phyloP scores from a whole-genome alignment of 2,329 filamentous ascomycete genomes.

The Diplodia sapinea region DNA sequence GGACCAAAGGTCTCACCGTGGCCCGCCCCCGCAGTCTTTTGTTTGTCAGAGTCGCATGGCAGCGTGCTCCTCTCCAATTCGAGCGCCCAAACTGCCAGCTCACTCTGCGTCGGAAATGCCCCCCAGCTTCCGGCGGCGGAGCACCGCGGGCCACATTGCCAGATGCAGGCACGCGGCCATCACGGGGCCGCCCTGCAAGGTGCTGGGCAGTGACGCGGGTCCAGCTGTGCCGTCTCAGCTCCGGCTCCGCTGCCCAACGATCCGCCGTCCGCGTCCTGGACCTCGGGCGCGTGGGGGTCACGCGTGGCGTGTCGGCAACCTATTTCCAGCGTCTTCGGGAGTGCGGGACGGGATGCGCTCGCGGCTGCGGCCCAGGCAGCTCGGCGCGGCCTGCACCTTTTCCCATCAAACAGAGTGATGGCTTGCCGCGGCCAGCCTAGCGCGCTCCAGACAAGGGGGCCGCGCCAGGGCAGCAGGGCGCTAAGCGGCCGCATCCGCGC shows the following conservation, averaged over 20 bases:
- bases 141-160: slow-evolving; percentile 17
- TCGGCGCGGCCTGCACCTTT: slow-evolving; percentile 15
- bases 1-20: slow-evolving; percentile 36
- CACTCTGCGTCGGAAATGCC: slow-evolving; percentile 23
- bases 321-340: slow-evolving; percentile 15
- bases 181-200: slow-evolving; percentile 6
- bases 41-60: slow-evolving; percentile 28
- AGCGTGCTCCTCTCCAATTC: neutral
- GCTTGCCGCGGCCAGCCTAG: slow-evolving; percentile 16
- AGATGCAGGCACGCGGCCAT: slow-evolving; percentile 11
- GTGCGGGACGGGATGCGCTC: slow-evolving; percentile 10
- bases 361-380: slow-evolving; percentile 10
- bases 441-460: slow-evolving; percentile 2
- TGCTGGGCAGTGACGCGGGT: slow-evolving; percentile 18
- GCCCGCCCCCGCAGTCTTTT: slow-evolving; percentile 27
- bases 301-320: slow-evolving; percentile 26
- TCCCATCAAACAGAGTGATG: neutral
- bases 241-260: slow-evolving; percentile 21
- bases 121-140: slow-evolving; percentile 2
- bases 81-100: neutral
- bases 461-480: neutral
- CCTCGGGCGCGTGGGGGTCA: slow-evolving; percentile 24
- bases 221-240: neutral
- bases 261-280: neutral
- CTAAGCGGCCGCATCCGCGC: slow-evolving; percentile 17